A percentile compares a stretch with the other conserved stretches of the same genome.
These are phyloP conservation scores for Sugiyamaella americana DNA, from an alignment of 805 yeast genomes.

Conservation along the genomic window DNA sequence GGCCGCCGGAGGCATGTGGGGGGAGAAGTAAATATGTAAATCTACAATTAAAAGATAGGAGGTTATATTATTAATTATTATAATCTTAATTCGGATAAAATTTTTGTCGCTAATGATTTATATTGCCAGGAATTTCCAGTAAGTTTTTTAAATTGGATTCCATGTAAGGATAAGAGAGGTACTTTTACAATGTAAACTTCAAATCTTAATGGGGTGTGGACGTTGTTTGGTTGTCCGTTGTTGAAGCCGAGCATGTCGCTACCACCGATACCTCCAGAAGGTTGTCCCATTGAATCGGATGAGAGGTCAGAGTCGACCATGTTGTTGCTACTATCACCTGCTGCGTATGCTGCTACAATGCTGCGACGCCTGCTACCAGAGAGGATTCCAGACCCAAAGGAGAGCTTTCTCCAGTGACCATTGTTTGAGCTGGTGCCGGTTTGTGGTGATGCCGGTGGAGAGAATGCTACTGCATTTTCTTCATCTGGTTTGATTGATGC, in stretches of 20 bases:
- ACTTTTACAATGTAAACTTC: slow-evolving; percentile 91
- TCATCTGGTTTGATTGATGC: slow-evolving; percentile 34
- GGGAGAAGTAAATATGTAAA: not conserved
- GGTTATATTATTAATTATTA: no score
- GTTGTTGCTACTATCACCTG: slow-evolving; percentile 16
- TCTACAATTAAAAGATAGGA: no score
- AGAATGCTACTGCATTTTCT: slow-evolving; percentile 7
- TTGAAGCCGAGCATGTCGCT: slow-evolving; percentile 34
- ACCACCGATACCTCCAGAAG: slow-evolving; percentile 14
- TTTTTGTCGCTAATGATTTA: slow-evolving; percentile 82
- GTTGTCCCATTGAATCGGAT: slow-evolving; percentile 26
- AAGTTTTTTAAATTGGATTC: slow-evolving; percentile 90
- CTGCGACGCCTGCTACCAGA: slow-evolving; percentile 18
- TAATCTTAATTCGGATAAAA: slow-evolving; percentile 64
- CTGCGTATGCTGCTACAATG: slow-evolving; percentile 5
- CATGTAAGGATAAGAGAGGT: slow-evolving; percentile 82
- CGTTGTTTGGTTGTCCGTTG: slow-evolving; percentile 11
- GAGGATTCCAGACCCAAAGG: slow-evolving; percentile 27
- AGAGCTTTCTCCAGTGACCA: slow-evolving; percentile 26
- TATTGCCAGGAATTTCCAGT: slow-evolving; percentile 94
- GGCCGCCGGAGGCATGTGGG: not conserved
- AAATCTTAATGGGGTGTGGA: slow-evolving; percentile 66
- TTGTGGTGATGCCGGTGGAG: slow-evolving; percentile 17
- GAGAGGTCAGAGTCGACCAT: slow-evolving; percentile 27
- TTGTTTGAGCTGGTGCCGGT: slow-evolving; percentile 12